Base-by-base conservation (phyloP, 2,329 filamentous ascomycete species). In the Cercospora zeae-maydis region DNA sequence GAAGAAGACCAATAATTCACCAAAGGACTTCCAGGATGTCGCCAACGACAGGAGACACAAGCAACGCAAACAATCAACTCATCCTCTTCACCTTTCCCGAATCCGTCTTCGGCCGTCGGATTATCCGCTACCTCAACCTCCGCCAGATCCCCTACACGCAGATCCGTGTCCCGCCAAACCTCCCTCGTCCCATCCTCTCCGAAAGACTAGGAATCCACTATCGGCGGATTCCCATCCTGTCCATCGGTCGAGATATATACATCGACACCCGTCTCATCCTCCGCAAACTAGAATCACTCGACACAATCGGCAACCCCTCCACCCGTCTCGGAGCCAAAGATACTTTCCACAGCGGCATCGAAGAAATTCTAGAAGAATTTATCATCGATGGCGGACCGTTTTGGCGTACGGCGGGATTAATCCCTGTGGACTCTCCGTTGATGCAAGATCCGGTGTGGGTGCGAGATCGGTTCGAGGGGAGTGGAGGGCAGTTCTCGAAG, bases 181-280 rank as follows among this genome's bases (percentile, higher is more conserved):
- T 67, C 56, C 66, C 66, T 4, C 61, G 66, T 7, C 63, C 63
- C 2, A 39, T 67, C 31, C 59, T 67, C 0, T 64, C 63, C n/a
- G 31, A 62, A 21, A 51, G 51, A 45, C 56, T 70, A 5, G 67
- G 67, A 7, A 55, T 70, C 27, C 66, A 66, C n/a, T 67, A 70
- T 45, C 64, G 68, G 8, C 62, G 67, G 4, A 68, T 70, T 16
- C 68, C 68, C 0, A 55, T 70, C 49, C 59, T 70, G 56, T 49
- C 69, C 4, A 68, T 69, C n/a, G 69, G 67, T 10, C 34, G 66
- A 16, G 67, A 70, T 36, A 52, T 70, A 4, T 70, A 68, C 63
- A 68, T 69, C 52, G 69, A 70, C 42, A 66, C 67, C 2, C 59
- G 66, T 9, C 36, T 69, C 1, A 69, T 70, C 13, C 33, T 68